Percentiles rank a stretch among this genome's conserved stretches.
These are phyloP conservation scores for Aspergillus japonicus DNA, from an alignment of 2,329 filamentous ascomycete species.

Conservation along the genomic window DNA sequence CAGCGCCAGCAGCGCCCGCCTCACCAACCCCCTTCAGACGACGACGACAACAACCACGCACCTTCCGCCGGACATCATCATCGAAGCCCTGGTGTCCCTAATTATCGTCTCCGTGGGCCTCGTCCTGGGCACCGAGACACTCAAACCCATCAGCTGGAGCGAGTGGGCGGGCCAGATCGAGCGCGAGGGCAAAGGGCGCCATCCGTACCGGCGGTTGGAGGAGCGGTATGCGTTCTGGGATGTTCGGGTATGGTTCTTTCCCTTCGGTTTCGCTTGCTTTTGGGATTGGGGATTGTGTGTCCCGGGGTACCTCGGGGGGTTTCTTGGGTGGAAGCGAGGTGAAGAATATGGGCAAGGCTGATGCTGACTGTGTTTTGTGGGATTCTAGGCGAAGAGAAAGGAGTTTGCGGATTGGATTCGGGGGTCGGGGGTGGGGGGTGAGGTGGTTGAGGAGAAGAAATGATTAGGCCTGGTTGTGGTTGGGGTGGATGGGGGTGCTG, in stretches of 20 bases:
- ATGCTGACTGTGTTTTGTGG: conserved; percentile 16
- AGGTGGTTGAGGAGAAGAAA: conserved; percentile 17
- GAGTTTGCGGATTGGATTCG: conserved; percentile 76
- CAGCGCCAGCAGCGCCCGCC: conserved; percentile 44
- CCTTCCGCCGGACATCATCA: conserved; percentile 79
- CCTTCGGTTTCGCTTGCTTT: background rate
- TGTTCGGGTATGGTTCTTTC: conserved; percentile 62
- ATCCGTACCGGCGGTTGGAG: conserved; percentile 78
- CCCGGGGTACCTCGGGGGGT: background rate
- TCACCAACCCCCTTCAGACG: conserved; percentile 21
- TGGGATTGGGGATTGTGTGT: background rate
- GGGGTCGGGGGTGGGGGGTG: conserved; percentile 33
- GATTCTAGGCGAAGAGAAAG: conserved; percentile 58
- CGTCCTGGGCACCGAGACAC: conserved; percentile 70
- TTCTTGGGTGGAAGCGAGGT: too few relatives aligned
- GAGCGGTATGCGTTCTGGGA: conserved; percentile 82
- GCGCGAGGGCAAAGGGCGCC: conserved; percentile 66
- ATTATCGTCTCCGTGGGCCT: conserved; percentile 80
- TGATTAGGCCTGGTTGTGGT: background rate
- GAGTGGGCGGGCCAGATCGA: conserved; percentile 71
- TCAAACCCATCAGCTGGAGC: conserved; percentile 87
- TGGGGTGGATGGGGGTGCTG: too few relatives aligned
- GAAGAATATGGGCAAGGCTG: background rate
- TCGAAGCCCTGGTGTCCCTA: conserved; percentile 81
- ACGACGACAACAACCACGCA: conserved; percentile 26